A percentile compares a stretch with the other conserved stretches of the same genome.
Conservation (phyloP, 2,329 filamentous ascomycete genomes). For the Pyricularia sp. region DNA sequence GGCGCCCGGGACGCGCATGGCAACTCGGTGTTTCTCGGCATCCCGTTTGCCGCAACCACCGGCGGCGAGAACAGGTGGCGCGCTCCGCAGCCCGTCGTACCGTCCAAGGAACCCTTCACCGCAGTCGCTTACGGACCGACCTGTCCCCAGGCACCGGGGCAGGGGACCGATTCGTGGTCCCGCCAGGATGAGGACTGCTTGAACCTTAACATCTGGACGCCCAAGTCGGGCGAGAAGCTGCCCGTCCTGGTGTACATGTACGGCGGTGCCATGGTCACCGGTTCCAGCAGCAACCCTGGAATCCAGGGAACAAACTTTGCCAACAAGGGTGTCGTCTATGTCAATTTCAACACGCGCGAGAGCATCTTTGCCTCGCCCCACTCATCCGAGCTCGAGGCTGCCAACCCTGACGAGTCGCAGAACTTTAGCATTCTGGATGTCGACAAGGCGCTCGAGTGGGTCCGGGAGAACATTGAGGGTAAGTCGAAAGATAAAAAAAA, state of each 20-base stretch:
- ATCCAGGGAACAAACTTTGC: neutral
- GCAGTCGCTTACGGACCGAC: slow-evolving; percentile 1
- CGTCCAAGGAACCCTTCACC: neutral
- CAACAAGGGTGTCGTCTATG: slow-evolving; percentile 1
- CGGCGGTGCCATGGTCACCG: slow-evolving; percentile 2
- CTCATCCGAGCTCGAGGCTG: neutral
- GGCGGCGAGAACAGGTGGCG: slow-evolving; percentile 2
- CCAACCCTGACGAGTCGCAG: slow-evolving; percentile 1
- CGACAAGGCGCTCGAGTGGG: slow-evolving; percentile 1
- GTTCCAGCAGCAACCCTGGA: neutral
- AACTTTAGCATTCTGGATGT: slow-evolving; percentile 4
- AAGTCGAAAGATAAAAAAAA: neutral
- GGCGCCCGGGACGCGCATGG: neutral
- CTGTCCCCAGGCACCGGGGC: neutral
- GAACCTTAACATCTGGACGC: slow-evolving; percentile 1
- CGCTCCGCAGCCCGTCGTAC: neutral
- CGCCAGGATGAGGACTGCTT: slow-evolving; percentile 2
- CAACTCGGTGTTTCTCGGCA: slow-evolving; percentile 1
- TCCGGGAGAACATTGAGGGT: neutral
- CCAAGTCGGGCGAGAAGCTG: neutral
- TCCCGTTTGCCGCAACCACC: neutral
- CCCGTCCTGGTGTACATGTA: slow-evolving; percentile 2
- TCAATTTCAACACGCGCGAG: slow-evolving; percentile 2
- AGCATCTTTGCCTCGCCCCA: slow-evolving; percentile 2
- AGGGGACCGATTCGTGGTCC: neutral